Percentiles rank a stretch among this genome's conserved stretches.
Evolutionary conservation across 441 rosid genomes (phyloP).

Genomic region (Croton setiger): DNA sequence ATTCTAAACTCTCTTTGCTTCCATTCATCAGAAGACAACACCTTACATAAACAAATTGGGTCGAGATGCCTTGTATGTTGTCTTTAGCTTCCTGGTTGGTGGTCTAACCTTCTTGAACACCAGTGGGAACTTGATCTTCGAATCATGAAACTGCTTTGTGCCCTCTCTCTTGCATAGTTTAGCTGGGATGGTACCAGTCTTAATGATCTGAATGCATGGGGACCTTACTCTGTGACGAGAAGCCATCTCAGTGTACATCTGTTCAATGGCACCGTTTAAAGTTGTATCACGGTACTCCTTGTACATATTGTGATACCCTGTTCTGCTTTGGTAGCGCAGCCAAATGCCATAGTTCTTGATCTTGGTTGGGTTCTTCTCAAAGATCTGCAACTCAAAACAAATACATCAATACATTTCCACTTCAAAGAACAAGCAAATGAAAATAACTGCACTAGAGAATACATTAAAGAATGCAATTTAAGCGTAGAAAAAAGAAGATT

Average conservation of each 20-base stretch:
- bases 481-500: background rate
- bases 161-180: constrained; percentile 49
- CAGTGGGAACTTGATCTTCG: constrained; percentile 43
- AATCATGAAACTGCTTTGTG: constrained; percentile 43
- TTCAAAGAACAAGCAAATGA: background rate
- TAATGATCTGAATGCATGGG: constrained; percentile 46
- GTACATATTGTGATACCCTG: constrained; percentile 51
- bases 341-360: constrained; percentile 46
- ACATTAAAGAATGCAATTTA: background rate
- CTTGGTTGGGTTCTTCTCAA: constrained; percentile 43
- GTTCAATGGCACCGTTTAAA: constrained; percentile 42
- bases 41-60: constrained; percentile 41
- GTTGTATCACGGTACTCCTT: constrained; percentile 47
- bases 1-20: constrained; percentile 17
- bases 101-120: constrained; percentile 47
- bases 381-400: constrained; percentile 26
- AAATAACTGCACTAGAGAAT: background rate
- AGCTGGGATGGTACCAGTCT: constrained; percentile 40
- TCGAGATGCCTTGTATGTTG: constrained; percentile 44
- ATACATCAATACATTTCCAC: background rate
- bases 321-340: constrained; percentile 46
- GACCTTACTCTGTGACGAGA: constrained; percentile 49
- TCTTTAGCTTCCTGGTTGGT: constrained; percentile 42
- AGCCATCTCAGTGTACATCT: constrained; percentile 52
- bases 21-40: constrained; percentile 16